phyloP scores from a whole-genome alignment of 2,329 filamentous ascomycete species.

The Chaetoscypha palmicola region DNA sequence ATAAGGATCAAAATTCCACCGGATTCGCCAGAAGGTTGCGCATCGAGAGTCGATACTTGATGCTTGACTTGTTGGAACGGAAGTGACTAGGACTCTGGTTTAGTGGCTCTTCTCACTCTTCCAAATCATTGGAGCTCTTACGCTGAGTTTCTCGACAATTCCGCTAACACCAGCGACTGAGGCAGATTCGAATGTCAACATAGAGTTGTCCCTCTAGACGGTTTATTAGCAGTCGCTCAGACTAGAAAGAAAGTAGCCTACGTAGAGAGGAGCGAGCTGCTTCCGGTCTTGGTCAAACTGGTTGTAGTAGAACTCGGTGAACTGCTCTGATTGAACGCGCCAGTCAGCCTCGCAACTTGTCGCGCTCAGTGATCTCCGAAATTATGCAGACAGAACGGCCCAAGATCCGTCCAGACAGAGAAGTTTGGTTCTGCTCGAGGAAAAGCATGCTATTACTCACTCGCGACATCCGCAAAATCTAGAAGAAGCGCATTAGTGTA shows the following conservation, averaged over 20 bases:
- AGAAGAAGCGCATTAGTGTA: slow-evolving; percentile 5
- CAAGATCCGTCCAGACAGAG: too few species aligned
- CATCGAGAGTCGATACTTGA: slow-evolving; percentile 68
- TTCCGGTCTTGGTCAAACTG: slow-evolving; percentile 71
- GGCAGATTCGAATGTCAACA: slow-evolving; percentile 83
- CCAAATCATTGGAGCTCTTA: slow-evolving; percentile 39
- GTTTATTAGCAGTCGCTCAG: slow-evolving; percentile 21
- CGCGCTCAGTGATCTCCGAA: too few species aligned
- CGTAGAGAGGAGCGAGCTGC: slow-evolving; percentile 67
- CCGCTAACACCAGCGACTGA: slow-evolving; percentile 54
- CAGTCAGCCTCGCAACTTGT: too few species aligned
- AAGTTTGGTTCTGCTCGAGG: too few species aligned
- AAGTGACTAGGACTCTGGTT: slow-evolving; percentile 48
- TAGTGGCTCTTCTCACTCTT: too few species aligned
- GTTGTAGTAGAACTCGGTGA: slow-evolving; percentile 85
- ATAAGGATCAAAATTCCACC: slow-evolving; percentile 80
- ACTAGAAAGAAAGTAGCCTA: too few species aligned
- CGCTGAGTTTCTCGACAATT: slow-evolving; percentile 77
- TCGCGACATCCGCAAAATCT: slow-evolving; percentile 37
- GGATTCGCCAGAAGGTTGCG: slow-evolving; percentile 64
- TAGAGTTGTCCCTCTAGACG: slow-evolving; percentile 68
- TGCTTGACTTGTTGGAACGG: slow-evolving; percentile 80
- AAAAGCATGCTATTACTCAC: slow-evolving; percentile 29
- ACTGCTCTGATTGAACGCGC: too few species aligned
- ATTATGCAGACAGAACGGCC: too few species aligned